Base-by-base conservation (phyloP, 1,139 yeast species). In the Pneumocystis sp. region DNA sequence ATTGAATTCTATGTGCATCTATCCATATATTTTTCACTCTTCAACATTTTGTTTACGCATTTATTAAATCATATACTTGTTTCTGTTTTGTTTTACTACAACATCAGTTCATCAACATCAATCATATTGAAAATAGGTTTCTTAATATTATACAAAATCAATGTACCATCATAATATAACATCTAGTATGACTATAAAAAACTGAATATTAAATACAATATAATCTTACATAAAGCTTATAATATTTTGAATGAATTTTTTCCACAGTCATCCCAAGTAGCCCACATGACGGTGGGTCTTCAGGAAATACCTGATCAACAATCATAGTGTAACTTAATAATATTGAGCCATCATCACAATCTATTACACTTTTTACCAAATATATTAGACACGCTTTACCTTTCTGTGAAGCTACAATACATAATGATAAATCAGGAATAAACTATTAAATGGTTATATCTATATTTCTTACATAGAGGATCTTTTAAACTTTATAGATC, bases 371-470 rank as follows among this genome's bases (percentile, higher is more conserved):
- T 42, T 59, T 63, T 84, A 8, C 77, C 81, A 1, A 76, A 93
- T 70, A 87, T 84, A 67, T 70, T 82, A 35, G 89, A 89, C 0
- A 63, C 85, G 1, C 77, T 83, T n/a, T 83, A 83, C 67, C 82
- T 84, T 83, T 73, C 85, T 6, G 75, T 85, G 65, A 71, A 73
- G 45, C 81, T 85, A 83, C 78, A 75, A 1, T 67, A 84, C 15
- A 75, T 80, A 12, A 76, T 76, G 63, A 71, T 68, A 64, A 80
- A 85, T 67, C 79, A 79, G 71, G 74, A 86, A 67, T 85, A 85
- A 72, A 93, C 86, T 73, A 31, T 25, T 12, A 50, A 50, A 7
- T 25, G 25, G 21, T 25, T 15, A 12, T 50, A 50, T 17, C 3
- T 40, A 39, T 39, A 3, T 17, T 40, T 40, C 17, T 17, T 15